Base-by-base conservation (phyloP, 768 basidiomycete genomes). In the Termitomyces sp. region DNA sequence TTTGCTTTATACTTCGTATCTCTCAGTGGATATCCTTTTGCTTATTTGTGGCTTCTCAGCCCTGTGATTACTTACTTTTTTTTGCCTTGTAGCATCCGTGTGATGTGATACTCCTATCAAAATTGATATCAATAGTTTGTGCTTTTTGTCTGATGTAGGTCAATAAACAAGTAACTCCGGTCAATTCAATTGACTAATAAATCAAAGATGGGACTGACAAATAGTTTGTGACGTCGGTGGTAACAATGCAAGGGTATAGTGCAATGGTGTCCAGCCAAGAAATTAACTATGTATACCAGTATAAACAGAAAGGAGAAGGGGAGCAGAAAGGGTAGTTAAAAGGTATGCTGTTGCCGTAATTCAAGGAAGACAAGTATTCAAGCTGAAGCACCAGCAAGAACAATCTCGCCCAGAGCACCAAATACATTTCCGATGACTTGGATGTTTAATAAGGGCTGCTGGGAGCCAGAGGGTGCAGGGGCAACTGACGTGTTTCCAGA, bases 331-430 rank as follows among this genome's bases (percentile, higher is more conserved):
- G 37, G 37, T 27, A 27, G n/a, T 49, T 34, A 4, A 22, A 22
- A 49, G 32, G 32, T 13, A 27, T 39, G 36, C 5, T 26, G 24
- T 27, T 37, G 24, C 24, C 7, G 7, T 51, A 6, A 5, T 36
- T 14, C 20, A 36, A 36, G 7, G 20, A 36, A 3, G 16, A 18
- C 49, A 13, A 29, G 20, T 4, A n/a, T 14, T 52, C 20, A 52
- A 20, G 51, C 26, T 7, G 65, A 60, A 22, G 63, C 66, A n/a
- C 67, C 73, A 53, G 68, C 70, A n/a, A 68, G 62, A 36, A 68
- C 64, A 39, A 77, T 42, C 10, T 68, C 68, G 16, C 71, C 77
- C 24, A 81, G 26, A 32, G 68, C 68, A 48, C 79, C 55, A 44
- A 81, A 36, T n/a, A 69, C 67, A 46, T 71, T 57, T 50, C 74